These are phyloP conservation scores for Graphilbum fragrans DNA, from an alignment of 2,329 filamentous ascomycete species.

Conservation along the genomic window DNA sequence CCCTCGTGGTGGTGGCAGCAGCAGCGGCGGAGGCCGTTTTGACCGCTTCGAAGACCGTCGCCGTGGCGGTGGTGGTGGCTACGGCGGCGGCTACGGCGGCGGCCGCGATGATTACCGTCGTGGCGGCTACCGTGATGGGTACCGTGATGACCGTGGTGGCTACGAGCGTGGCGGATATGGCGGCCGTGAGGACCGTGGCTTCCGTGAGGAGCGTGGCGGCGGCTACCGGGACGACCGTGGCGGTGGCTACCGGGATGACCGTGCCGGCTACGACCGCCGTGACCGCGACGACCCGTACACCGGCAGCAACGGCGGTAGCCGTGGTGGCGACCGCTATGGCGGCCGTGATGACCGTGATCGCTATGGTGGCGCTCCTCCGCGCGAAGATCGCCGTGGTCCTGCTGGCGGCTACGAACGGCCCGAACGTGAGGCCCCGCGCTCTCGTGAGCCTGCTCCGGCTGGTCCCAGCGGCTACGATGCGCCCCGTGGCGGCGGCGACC, in stretches of 20 bases:
- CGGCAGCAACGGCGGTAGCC: conserved; percentile 22
- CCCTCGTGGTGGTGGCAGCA: conserved; percentile 22
- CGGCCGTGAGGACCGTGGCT: conserved; percentile 28
- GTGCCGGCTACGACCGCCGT: conserved; percentile 36
- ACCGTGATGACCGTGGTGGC: conserved; percentile 24
- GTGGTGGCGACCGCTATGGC: conserved; percentile 33
- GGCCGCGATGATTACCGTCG: conserved; percentile 28
- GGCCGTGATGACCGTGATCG: conserved; percentile 35
- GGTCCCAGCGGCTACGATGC: conserved; percentile 27
- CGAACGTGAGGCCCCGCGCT: conserved; percentile 16
- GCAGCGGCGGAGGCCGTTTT: too few relatives aligned
- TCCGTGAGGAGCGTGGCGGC: conserved; percentile 43
- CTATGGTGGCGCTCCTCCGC: conserved; percentile 19
- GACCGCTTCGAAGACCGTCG: conserved; percentile 56
- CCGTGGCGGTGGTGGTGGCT: conserved; percentile 35
- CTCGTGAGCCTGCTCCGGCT: conserved; percentile 15
- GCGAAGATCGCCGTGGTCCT: conserved; percentile 21
- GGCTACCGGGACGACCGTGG: conserved; percentile 35
- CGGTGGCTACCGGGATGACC: conserved; percentile 42
- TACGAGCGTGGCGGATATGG: conserved; percentile 34
- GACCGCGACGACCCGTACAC: conserved; percentile 27
- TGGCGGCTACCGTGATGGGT: conserved; percentile 9
- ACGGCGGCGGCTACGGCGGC: conserved; percentile 26
- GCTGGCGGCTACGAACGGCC: conserved; percentile 14
- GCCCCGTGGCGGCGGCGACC: conserved; percentile 27